Percentiles rank a stretch among this genome's conserved stretches.
Evolutionary conservation across 2,329 filamentous ascomycete genomes (phyloP).

Genomic region (Colletotrichum navitas): DNA sequence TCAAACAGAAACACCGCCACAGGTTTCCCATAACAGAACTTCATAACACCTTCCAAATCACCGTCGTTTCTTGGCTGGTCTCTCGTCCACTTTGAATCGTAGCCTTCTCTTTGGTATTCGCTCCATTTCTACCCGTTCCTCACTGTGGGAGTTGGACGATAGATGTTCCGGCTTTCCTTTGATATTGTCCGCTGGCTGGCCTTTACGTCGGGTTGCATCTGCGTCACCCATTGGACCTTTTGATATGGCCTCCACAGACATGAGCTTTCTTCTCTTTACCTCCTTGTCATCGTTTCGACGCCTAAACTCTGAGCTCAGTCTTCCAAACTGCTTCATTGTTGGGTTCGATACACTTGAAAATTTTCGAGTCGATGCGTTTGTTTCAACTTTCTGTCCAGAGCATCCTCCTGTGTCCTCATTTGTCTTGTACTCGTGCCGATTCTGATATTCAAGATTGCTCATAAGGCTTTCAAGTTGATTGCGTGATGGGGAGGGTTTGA

Average conservation of each 20-base stretch:
- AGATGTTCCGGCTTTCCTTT: too few species aligned
- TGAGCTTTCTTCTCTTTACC: neutral
- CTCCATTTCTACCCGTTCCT: neutral
- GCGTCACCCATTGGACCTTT: too few species aligned
- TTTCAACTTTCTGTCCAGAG: neutral
- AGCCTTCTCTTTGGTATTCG: neutral
- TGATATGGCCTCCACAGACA: neutral
- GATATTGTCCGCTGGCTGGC: too few species aligned
- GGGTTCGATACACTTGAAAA: neutral
- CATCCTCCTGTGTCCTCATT: neutral
- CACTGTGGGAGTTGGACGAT: neutral
- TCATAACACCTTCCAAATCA: neutral
- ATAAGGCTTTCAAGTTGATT: neutral
- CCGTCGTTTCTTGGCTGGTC: neutral
- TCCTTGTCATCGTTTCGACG: neutral
- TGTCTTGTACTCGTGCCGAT: too few species aligned
- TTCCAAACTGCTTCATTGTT: neutral
- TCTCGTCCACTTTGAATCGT: neutral
- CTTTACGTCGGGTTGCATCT: too few species aligned
- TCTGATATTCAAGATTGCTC: neutral
- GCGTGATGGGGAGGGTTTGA: neutral
- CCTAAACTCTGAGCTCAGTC: neutral
- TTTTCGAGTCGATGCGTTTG: neutral
- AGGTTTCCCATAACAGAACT: neutral
- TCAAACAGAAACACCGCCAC: neutral